Evolutionary conservation across 805 yeast species (phyloP).

Genomic region (Lachancea dasiensis): DNA sequence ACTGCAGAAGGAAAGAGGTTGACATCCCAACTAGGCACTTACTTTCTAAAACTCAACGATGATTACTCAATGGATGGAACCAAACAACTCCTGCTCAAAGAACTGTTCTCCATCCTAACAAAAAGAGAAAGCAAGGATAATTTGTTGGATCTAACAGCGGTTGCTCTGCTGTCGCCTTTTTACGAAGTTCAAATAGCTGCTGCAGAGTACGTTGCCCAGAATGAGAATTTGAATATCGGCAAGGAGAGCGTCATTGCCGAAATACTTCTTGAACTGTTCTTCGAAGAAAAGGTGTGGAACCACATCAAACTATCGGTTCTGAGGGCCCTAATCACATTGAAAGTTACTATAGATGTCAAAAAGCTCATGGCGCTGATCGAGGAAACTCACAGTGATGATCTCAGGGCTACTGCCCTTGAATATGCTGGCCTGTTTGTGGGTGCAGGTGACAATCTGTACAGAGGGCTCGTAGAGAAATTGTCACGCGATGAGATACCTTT

Average conservation of each 20-base stretch:
- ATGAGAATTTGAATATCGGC: background rate
- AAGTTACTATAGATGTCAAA: conserved; percentile 19
- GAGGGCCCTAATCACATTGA: conserved; percentile 26
- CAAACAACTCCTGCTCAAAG: conserved; percentile 41
- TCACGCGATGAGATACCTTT: conserved; percentile 22
- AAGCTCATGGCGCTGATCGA: conserved; percentile 22
- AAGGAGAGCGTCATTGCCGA: conserved; percentile 7
- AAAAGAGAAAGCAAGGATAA: conserved; percentile 15
- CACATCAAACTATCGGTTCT: conserved; percentile 41
- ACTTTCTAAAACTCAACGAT: conserved; percentile 33
- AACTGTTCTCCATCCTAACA: conserved; percentile 31
- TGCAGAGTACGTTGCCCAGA: conserved; percentile 28
- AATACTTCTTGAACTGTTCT: conserved; percentile 23
- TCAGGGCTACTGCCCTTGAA: conserved; percentile 45
- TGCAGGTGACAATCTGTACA: conserved; percentile 12
- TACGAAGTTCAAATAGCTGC: conserved; percentile 44
- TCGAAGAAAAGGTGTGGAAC: conserved; percentile 34
- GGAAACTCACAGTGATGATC: conserved; percentile 34
- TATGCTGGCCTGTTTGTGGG: conserved; percentile 43
- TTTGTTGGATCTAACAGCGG: conserved; percentile 26
- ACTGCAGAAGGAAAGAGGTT: conserved; percentile 2
- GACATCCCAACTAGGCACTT: conserved; percentile 28
- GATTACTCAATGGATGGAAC: conserved; percentile 40
- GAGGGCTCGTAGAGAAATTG: conserved; percentile 10
- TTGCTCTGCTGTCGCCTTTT: conserved; percentile 35